A percentile compares a stretch with the other conserved stretches of the same genome.
Conservation (phyloP, 257 asterid genomes). For the Handroanthus guayacan region DNA sequence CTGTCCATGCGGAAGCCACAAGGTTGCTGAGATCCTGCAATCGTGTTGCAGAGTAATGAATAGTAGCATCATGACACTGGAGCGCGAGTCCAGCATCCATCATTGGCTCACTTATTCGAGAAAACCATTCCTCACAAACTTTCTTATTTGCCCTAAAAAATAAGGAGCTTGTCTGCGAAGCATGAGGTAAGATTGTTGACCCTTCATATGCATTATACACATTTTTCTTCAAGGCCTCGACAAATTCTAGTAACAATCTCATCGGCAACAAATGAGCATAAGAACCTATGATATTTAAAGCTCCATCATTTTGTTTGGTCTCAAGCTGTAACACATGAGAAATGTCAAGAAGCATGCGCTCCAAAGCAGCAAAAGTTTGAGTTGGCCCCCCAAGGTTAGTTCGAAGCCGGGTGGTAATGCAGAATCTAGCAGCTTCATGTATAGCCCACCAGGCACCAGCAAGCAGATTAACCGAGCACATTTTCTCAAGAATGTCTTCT, state of each 20-base stretch:
- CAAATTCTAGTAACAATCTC: constrained; percentile 96
- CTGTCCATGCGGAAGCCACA: constrained; percentile 65
- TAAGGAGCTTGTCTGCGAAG: constrained; percentile 82
- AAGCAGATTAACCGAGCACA: constrained; percentile 76
- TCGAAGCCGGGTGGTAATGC: constrained; percentile 93
- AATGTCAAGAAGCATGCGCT: constrained; percentile 96
- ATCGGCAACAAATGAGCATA: constrained; percentile 92
- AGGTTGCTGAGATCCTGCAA: constrained; percentile 72
- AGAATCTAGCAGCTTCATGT: constrained; percentile 96
- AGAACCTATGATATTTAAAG: constrained; percentile 73
- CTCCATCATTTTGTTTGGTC: constrained; percentile 84
- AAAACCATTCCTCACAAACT: constrained; percentile 99
- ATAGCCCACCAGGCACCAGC: constrained; percentile 99
- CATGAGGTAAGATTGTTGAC: constrained; percentile 75
- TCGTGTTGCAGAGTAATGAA: constrained; percentile 80
- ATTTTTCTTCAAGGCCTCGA: constrained; percentile 95
- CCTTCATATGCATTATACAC: constrained; percentile 99
- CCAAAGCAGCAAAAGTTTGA: constrained; percentile 99
- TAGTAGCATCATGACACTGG: constrained; percentile 87
- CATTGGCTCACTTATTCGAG: constrained; percentile 99
- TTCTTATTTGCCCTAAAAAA: constrained; percentile 96
- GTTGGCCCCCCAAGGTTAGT: constrained; percentile 99
- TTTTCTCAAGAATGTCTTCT: constrained; percentile 74
- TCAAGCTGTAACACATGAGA: constrained; percentile 86
- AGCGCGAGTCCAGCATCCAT: constrained; percentile 97